Base-by-base conservation (phyloP, 75 land plant genomes). In the Pinus albicaulis region DNA sequence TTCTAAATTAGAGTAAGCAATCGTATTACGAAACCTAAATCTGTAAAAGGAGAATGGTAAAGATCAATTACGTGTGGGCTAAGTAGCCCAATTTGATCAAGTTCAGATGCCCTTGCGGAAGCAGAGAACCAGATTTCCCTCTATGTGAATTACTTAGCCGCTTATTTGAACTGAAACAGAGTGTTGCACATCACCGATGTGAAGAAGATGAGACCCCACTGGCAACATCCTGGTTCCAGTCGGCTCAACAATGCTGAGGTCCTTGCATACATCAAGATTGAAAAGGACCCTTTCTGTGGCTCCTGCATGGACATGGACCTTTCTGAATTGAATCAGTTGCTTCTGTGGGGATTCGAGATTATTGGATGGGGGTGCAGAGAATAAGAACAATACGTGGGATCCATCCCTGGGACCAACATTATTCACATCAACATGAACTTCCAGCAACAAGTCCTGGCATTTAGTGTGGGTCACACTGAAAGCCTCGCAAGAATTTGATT, bases 341-440 rank as follows among this genome's bases (percentile, higher is more conserved):
- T 82, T 89, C 56, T 36, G 16, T 8, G 79, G 76, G 25, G 85
- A 82, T 80, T 74, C 36, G 61, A 53, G 53, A 52, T 5, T 13
- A 12, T 81, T 84, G 7, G 24, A 65, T 52, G 90, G 89, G 12
- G 86, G 83, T 11, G 71, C 81, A 4, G 87, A 56, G 72, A 80
- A 92, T 3, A 90, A 84, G 1, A 94, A 80, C 36, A 94, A 60
- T 0, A 89, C 86, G 24, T 94, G 87, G 28, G 80, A 31, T 3
- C 94, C 97, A 55, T 88, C 90, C 19, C 71, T 36, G 1, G 70
- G 66, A 14, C 94, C 94, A 6, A 73, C 59, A 72, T 94, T 94
- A 12, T 78, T 74, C 12, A 91, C 87, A 19, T 86, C 89, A 15
- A 91, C 72, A n/a, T 84, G 76, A 16, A 89, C 17, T 10, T 64